phyloP scores from a whole-genome alignment of 1,284 basidiomycete species.

The Rhizopogon parksii region DNA sequence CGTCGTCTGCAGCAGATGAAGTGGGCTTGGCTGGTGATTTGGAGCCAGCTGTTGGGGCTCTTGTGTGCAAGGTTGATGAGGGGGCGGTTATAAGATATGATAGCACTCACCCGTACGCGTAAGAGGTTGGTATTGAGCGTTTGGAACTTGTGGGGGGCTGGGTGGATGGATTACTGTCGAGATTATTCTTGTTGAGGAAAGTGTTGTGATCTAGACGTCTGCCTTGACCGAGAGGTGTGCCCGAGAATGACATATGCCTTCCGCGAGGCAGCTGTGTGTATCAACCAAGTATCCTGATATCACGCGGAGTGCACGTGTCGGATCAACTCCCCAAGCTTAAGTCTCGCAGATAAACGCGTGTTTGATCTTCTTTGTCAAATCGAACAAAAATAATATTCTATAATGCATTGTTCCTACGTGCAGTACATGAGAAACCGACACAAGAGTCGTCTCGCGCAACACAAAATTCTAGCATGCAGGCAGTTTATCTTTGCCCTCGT shows the following conservation, averaged over 20 bases:
- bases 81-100: slow-evolving; percentile 9
- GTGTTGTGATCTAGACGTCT: slow-evolving; percentile 73
- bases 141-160: slow-evolving; percentile 32
- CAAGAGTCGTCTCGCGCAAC: not conserved
- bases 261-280: too few species aligned
- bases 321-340: too few species aligned
- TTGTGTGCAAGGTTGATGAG: slow-evolving; percentile 23
- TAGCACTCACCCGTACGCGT: slow-evolving; percentile 57
- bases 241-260: slow-evolving; percentile 66
- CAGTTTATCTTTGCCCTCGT: slow-evolving; percentile 60
- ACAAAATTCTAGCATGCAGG: not conserved
- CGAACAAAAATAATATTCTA: too few species aligned
- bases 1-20: slow-evolving; percentile 33
- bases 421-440: not conserved
- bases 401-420: not conserved
- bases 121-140: slow-evolving; percentile 46
- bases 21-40: slow-evolving; percentile 53
- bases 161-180: slow-evolving; percentile 20
- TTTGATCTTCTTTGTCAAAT: too few species aligned
- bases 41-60: slow-evolving; percentile 50
- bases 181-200: slow-evolving; percentile 56
- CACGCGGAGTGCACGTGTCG: too few species aligned
- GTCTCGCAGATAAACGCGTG: too few species aligned
- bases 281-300: too few species aligned
- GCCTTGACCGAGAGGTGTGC: slow-evolving; percentile 74